Evolutionary conservation across 2,329 filamentous ascomycete species (phyloP).

Genomic region (Xylaria sp.): DNA sequence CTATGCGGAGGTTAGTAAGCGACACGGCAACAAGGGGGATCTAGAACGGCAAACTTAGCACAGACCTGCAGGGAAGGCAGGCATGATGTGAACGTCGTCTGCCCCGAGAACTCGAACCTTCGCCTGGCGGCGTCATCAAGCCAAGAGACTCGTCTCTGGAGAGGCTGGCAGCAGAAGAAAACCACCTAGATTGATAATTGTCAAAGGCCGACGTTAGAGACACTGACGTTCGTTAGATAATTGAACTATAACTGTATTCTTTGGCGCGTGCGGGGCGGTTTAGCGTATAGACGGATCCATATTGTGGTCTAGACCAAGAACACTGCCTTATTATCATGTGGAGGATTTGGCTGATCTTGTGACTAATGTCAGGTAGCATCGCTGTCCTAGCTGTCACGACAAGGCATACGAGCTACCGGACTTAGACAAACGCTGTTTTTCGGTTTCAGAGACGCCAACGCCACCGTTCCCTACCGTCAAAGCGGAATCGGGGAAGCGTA

Average conservation of each 20-base stretch:
- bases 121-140: conserved; percentile 39
- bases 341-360: conserved; percentile 31
- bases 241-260: conserved; percentile 28
- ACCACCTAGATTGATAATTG: conserved; percentile 6
- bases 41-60: conserved; percentile 17
- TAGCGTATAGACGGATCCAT: conserved; percentile 27
- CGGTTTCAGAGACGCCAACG: not conserved
- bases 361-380: conserved; percentile 27
- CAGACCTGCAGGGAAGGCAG: conserved; percentile 39
- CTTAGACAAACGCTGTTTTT: not conserved
- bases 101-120: conserved; percentile 37
- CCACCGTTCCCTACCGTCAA: not conserved
- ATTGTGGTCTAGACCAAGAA: conserved; percentile 30
- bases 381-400: conserved; percentile 15
- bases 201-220: conserved; percentile 14
- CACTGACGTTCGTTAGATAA: conserved; percentile 20
- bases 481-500: conserved; percentile 2
- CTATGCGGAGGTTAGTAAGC: conserved; percentile 29
- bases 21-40: not conserved
- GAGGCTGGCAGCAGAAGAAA: conserved; percentile 18
- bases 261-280: conserved; percentile 32
- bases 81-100: conserved; percentile 41
- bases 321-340: conserved; percentile 31
- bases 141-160: conserved; percentile 27
- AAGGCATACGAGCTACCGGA: conserved; percentile 13